Evolutionary conservation across 2,329 filamentous ascomycete species (phyloP).

Genomic region (Periconia digitata): DNA sequence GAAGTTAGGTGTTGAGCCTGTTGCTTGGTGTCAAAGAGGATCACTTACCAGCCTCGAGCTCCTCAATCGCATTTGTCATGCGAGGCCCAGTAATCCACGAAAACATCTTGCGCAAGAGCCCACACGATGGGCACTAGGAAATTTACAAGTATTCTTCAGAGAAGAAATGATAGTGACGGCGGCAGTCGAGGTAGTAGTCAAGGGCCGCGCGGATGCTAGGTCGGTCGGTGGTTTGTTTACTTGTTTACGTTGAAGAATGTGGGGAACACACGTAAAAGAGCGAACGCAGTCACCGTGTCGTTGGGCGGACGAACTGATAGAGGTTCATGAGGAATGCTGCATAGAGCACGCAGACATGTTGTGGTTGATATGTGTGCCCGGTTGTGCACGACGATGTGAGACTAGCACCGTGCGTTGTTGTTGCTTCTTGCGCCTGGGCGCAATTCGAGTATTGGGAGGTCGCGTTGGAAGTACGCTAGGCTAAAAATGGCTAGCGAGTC

Average conservation of each 20-base stretch:
- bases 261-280: conserved; percentile 14
- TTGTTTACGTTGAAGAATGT: conserved; percentile 35
- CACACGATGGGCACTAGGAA: too few species aligned
- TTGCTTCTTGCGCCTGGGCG: too few species aligned
- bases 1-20: conserved; percentile 6
- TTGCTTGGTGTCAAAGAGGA: background rate
- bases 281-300: conserved; percentile 4
- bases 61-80: conserved; percentile 41
- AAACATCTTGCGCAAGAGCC: conserved; percentile 31
- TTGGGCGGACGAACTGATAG: background rate
- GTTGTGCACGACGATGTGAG: too few species aligned
- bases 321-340: background rate
- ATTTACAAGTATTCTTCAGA: too few species aligned
- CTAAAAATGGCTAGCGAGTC: conserved; percentile 1
- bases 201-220: conserved; percentile 10
- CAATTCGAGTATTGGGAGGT: too few species aligned
- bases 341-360: too few species aligned
- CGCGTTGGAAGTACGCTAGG: conserved; percentile 5
- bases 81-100: conserved; percentile 44
- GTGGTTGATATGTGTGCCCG: too few species aligned
- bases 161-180: background rate
- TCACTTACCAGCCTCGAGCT: conserved; percentile 35
- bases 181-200: conserved; percentile 4
- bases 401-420: too few species aligned
- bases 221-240: conserved; percentile 43